A percentile compares a stretch with the other conserved stretches of the same genome.
Conservation (phyloP, 2,329 filamentous ascomycete species). For the Colletotrichum costaricense region DNA sequence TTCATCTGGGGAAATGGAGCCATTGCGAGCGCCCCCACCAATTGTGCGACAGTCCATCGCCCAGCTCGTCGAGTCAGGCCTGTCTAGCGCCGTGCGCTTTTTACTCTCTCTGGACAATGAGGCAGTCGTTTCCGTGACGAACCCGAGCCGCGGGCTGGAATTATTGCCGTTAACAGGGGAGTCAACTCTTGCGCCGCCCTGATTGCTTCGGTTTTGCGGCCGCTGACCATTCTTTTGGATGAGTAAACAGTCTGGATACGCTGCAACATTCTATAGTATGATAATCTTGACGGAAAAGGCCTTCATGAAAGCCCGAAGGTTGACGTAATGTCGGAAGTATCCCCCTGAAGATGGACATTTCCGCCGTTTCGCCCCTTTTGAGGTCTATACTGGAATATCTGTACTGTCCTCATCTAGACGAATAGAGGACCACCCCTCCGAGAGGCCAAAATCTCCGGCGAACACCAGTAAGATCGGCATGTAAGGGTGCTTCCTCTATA, state of each 20-base stretch:
- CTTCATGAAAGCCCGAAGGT: background rate
- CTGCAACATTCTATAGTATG: background rate
- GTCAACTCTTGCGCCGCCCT: background rate
- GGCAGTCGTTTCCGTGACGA: background rate
- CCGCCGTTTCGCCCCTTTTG: background rate
- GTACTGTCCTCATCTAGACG: no score
- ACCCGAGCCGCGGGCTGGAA: background rate
- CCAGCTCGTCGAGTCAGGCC: background rate
- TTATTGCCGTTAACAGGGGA: background rate
- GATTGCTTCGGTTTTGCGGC: background rate
- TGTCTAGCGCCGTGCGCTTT: background rate
- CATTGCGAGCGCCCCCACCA: background rate
- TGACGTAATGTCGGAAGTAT: background rate
- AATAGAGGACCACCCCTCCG: no score
- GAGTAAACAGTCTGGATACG: background rate
- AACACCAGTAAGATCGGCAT: no score
- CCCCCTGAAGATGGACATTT: background rate
- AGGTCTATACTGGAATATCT: background rate
- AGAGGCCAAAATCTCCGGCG: no score
- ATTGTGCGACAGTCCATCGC: background rate
- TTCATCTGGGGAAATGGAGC: constrained; percentile 16
- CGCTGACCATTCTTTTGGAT: background rate
- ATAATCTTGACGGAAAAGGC: background rate
- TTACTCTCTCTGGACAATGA: background rate
- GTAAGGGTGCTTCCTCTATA: no score